Base-by-base conservation (phyloP, 352 stramenopile species). In the Globisporangium radiosum region DNA sequence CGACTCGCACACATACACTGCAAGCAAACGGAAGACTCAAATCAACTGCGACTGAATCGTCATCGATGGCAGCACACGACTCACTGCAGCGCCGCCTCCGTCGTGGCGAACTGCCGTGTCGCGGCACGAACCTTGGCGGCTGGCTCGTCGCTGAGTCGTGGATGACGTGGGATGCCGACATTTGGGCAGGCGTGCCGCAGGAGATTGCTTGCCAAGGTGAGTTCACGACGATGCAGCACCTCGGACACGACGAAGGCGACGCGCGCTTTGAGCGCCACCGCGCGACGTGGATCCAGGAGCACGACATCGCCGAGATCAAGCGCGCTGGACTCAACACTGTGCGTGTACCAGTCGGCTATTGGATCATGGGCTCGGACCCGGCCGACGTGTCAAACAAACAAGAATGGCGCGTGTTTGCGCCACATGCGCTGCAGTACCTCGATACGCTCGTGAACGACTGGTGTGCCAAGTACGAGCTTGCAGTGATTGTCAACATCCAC, bases 111-210 rank as follows among this genome's bases (percentile, higher is more conserved):
- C 47, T 81, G 3, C 64, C 71, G 10, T 78, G 66, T 57, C 75
- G 81, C 7, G 88, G 86, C 4, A 73, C 88, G 10, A 96, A 96
- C 64, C 69, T 95, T 36, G 88, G 86, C 8, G 85, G 88, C 33
- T 96, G 88, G 88, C 72, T 95, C 6, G 67, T 96, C 1, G 62
- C 81, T 37, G 88, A 97, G 69, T 69, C 82, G 53, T 95, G 85
- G 71, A 92, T 97, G 70, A 92, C 81, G 13, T 82, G 75, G 63
- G 69, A 83, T 13, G 83, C 81, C 4, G 80, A 70, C 17, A 90
- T 97, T 59, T 95, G 95, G 78, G 75, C 76, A 36, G 86, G 90
- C 55, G 76, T 88, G 15, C 74, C 68, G 66, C 65, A 38, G 77
- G 91, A 72, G 45, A 70, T 85, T 25, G 65, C 57, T 33, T 57